Conservation (phyloP, 441 rosid genomes). For the Codiaeum variegatum region DNA sequence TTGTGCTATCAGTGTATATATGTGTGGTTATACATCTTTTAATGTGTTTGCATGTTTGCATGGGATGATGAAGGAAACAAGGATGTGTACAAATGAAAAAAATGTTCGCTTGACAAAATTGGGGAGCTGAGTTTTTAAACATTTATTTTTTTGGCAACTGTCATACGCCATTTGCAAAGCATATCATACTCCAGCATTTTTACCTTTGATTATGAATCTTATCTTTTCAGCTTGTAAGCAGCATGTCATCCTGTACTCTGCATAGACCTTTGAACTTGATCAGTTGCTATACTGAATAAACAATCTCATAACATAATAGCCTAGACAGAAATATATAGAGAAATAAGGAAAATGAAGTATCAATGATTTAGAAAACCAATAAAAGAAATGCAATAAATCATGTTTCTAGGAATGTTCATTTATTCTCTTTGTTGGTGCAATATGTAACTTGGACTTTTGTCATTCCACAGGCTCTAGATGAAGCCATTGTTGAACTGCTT, state of each 20-base stretch:
- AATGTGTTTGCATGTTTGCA: no score
- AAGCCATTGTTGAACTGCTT: constrained; percentile 59
- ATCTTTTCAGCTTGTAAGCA: neutral
- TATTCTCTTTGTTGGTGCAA: neutral
- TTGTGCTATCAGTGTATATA: neutral
- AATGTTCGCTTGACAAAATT: neutral
- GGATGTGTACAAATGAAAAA: neutral
- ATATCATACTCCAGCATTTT: neutral
- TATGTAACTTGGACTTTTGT: constrained; percentile 15
- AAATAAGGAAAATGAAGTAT: neutral
- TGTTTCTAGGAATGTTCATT: neutral
- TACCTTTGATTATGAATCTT: neutral
- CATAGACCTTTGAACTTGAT: constrained; percentile 1
- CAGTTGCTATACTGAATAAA: neutral
- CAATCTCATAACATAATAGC: neutral
- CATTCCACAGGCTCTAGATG: constrained; percentile 63
- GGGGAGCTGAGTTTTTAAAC: neutral
- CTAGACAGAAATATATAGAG: neutral
- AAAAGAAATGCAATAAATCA: constrained; percentile 8
- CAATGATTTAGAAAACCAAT: neutral
- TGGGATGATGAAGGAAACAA: no score
- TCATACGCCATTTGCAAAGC: neutral
- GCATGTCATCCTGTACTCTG: neutral
- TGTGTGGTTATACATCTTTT: neutral
- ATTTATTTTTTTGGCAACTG: neutral